Evolutionary conservation across 1,284 basidiomycete species (phyloP), one percentile per base, ranked within the genome.

Genomic region (Cutaneotrichosporon cyanovorans): DNA sequence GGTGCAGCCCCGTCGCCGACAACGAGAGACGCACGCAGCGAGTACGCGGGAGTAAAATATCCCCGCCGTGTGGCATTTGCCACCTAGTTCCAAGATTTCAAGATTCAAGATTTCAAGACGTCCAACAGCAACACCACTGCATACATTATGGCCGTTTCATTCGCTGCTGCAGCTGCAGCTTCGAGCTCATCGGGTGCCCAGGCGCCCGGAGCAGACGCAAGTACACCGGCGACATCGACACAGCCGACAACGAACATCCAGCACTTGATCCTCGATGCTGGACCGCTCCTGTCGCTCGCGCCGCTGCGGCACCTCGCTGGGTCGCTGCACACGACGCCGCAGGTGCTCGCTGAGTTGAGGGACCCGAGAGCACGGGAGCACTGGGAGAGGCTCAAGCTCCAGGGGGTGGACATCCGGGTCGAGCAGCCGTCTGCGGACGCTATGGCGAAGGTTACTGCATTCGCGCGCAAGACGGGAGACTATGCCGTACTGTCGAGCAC

Each of bases 391-490:
- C 77, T 88, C 12, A 62, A 53, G 8, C 45, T 69, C 36, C 46
- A 47, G n/a, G 87, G 87, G 14, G 83, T 90, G 37, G 80, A 82
- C 37, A 77, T 90, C 44, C 77, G 80, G 60, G 79, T 95, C 10
- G 78, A 80, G 55, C 76, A 79, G 34, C 88, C 91, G 15, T 79
- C 84, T 63, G 73, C 83, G 40, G 76, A 80, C 3, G 83, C 87
- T 28, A 69, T 95, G 51, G 74, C 84, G 10, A 79, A 85, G 73
- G 95, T 93, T 9, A 86, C 87, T 42, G 83, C 85, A 53, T 87
- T 85, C 71, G 88, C 95, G 4, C 92, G 89, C 76, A 88, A 89
- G 76, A 96, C 93, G 0, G 95, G 95, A 71, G 95, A 98, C 72
- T 93, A 90, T 65, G 78, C 87, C 30, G 93, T 93, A 37, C 78